phyloP scores from a whole-genome alignment of 2,329 filamentous ascomycete genomes.

The Paracamarosporium sp. region DNA sequence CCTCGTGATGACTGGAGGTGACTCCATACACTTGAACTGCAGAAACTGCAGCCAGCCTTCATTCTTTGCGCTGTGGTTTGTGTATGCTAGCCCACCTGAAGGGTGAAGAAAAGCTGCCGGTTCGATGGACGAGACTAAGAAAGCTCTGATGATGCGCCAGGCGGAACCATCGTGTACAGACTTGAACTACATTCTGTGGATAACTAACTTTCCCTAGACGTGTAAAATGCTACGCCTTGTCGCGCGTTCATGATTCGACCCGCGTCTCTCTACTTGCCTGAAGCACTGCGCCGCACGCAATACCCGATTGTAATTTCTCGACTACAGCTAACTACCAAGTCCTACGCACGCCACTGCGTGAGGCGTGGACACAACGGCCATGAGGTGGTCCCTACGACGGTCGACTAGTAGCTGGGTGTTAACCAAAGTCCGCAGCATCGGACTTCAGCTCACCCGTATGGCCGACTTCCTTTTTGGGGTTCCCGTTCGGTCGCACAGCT shows the following conservation, averaged over 20 bases:
- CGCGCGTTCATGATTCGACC: not conserved
- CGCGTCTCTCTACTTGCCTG: not conserved
- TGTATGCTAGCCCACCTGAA: conserved; percentile 1
- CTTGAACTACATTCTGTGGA: not conserved
- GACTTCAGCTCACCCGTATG: not conserved
- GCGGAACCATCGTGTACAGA: not conserved
- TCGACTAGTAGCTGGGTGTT: not conserved
- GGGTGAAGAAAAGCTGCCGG: not conserved
- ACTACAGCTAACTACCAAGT: conserved; percentile 1
- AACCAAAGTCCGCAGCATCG: conserved; percentile 12
- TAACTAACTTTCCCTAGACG: not conserved
- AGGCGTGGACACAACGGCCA: not conserved
- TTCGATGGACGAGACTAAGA: conserved; percentile 13
- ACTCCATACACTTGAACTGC: conserved; percentile 21
- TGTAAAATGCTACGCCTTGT: not conserved
- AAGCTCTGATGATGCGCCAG: conserved; percentile 11
- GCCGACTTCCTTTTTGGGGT: not conserved
- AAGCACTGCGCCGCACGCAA: conserved; percentile 2
- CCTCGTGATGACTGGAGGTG: conserved; percentile 16
- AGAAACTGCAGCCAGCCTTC: conserved; percentile 5
- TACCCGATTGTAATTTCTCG: conserved; percentile 3
- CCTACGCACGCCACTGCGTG: not conserved
- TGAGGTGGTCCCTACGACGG: not conserved
- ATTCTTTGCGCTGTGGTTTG: conserved; percentile 5
- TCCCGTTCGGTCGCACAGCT: not conserved